Conservation (phyloP, 805 yeast genomes). For the Ogataea glucozyma region DNA sequence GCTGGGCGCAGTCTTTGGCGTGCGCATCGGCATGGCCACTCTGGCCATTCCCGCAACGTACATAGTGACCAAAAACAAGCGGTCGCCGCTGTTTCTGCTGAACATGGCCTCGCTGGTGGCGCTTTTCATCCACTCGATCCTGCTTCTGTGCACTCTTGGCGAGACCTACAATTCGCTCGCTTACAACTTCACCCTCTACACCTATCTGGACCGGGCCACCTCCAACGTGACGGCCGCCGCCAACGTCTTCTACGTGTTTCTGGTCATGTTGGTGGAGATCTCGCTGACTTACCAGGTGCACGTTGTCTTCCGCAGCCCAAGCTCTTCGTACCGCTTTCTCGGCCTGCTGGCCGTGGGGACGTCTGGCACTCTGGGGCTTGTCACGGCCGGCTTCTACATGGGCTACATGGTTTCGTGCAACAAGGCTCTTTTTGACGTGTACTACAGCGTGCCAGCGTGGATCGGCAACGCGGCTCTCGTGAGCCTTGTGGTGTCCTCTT, state of each 20-base stretch:
- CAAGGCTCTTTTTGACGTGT: conserved; percentile 28
- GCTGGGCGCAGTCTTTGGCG: conserved; percentile 52
- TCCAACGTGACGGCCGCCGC: conserved; percentile 59
- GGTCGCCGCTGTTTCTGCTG: conserved; percentile 70
- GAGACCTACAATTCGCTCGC: conserved; percentile 54
- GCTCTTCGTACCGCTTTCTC: conserved; percentile 37
- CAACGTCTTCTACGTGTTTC: conserved; percentile 57
- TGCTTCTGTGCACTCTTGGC: conserved; percentile 55
- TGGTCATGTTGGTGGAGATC: conserved; percentile 60
- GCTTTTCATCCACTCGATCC: conserved; percentile 58
- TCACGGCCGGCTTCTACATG: conserved; percentile 61
- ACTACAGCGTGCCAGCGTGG: conserved; percentile 35
- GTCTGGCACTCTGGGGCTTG: conserved; percentile 47
- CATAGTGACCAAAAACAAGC: conserved; percentile 51
- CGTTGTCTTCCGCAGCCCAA: conserved; percentile 66
- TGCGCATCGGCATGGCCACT: conserved; percentile 59
- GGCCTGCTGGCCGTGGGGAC: conserved; percentile 42
- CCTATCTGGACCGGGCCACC: conserved; percentile 40
- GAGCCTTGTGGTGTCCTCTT: conserved; percentile 68
- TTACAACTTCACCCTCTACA: conserved; percentile 47
- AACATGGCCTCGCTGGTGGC: conserved; percentile 62
- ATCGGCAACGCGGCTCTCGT: conserved; percentile 56
- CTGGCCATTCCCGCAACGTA: conserved; percentile 46
- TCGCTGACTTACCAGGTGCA: conserved; percentile 73
- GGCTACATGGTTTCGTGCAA: conserved; percentile 49